These are phyloP conservation scores for Mycogone perniciosa DNA, from an alignment of 2,329 filamentous ascomycete genomes.

Conservation along the genomic window DNA sequence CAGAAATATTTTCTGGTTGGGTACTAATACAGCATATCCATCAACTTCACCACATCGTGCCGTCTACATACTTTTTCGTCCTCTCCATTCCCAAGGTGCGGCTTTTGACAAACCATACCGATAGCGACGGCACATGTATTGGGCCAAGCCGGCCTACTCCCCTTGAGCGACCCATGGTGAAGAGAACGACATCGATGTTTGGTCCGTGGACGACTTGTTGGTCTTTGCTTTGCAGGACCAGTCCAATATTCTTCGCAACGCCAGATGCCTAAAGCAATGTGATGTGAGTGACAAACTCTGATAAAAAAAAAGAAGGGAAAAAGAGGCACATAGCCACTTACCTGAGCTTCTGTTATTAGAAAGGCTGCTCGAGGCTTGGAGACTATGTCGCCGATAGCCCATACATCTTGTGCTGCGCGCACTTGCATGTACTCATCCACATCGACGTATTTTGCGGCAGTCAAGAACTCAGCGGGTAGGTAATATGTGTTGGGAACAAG, in stretches of 20 bases:
- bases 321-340: conserved; percentile 18
- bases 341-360: conserved; percentile 53
- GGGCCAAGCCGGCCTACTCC: conserved; percentile 43
- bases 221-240: conserved; percentile 37
- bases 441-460: conserved; percentile 37
- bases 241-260: conserved; percentile 49
- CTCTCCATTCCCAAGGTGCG: conserved; percentile 42
- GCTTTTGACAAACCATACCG: conserved; percentile 47
- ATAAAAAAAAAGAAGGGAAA: not conserved
- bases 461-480: conserved; percentile 39
- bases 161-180: conserved; percentile 42
- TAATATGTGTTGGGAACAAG: conserved; percentile 49
- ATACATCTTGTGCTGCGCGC: conserved; percentile 38
- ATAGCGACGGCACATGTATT: conserved; percentile 44
- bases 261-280: conserved; percentile 35
- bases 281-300: not conserved
- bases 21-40: not conserved
- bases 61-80: conserved; percentile 40
- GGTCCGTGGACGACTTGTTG: conserved; percentile 40
- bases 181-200: conserved; percentile 43
- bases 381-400: conserved; percentile 50
- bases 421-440: conserved; percentile 48
- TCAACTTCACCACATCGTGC: conserved; percentile 37
- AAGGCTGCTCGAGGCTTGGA: conserved; percentile 49
- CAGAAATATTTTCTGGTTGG: not conserved